Conservation (phyloP, 495 filamentous ascomycete genomes). For the Aspergillus baeticus region DNA sequence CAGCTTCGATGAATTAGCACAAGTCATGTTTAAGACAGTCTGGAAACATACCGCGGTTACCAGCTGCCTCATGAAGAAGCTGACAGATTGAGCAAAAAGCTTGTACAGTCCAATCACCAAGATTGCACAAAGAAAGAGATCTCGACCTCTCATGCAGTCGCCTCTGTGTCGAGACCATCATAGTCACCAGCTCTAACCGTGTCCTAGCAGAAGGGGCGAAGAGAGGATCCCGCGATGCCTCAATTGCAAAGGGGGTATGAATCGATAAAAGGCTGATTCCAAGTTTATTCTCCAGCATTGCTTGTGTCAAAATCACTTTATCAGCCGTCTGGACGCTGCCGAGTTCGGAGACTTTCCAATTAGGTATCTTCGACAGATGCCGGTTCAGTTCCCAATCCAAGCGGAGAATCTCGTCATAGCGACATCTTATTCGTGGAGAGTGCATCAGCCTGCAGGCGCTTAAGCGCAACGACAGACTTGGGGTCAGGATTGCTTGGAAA, state of each 20-base stretch:
- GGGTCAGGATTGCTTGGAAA: constrained; percentile 32
- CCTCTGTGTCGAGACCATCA: constrained; percentile 39
- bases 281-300: constrained; percentile 37
- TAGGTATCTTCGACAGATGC: constrained; percentile 36
- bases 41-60: constrained; percentile 4
- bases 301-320: constrained; percentile 32
- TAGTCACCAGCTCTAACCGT: constrained; percentile 38
- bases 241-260: constrained; percentile 46
- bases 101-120: constrained; percentile 44
- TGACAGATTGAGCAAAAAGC: constrained; percentile 40
- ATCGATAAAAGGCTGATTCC: constrained; percentile 37
- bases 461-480: constrained; percentile 37
- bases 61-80: constrained; percentile 29
- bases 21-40: not conserved
- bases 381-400: constrained; percentile 41
- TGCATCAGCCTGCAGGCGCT: constrained; percentile 41
- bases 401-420: constrained; percentile 45
- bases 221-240: constrained; percentile 32
- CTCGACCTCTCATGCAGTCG: constrained; percentile 34
- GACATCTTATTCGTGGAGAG: constrained; percentile 41
- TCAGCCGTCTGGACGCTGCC: constrained; percentile 28
- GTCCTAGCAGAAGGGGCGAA: constrained; percentile 40
- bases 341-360: constrained; percentile 26
- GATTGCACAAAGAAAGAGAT: constrained; percentile 35
- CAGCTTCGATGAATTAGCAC: constrained; percentile 7